Conservation (phyloP, 2,329 filamentous ascomycete genomes). For the Neophaeococcomyces aloes region DNA sequence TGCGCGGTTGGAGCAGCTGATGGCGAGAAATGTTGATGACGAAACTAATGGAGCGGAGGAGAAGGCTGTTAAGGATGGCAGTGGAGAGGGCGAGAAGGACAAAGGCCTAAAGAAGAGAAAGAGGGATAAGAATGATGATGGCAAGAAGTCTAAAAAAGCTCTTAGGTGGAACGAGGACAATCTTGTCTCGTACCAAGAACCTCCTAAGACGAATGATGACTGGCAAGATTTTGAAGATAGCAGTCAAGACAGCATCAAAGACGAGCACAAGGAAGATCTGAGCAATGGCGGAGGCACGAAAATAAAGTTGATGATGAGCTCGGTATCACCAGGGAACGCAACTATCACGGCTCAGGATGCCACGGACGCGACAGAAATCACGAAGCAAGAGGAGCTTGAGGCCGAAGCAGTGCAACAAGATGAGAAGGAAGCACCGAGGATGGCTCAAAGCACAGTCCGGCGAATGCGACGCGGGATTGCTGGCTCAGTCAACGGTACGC, state of each 20-base stretch:
- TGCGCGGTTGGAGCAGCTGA: slow-evolving; percentile 15
- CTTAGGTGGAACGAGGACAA: slow-evolving; percentile 9
- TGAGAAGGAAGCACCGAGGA: not conserved
- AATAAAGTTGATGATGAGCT: slow-evolving; percentile 2
- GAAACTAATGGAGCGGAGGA: not conserved
- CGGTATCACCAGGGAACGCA: too few species aligned
- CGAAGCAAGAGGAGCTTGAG: not conserved
- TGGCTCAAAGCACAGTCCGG: slow-evolving; percentile 10
- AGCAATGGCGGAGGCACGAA: not conserved
- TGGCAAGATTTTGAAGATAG: slow-evolving; percentile 7
- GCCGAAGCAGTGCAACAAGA: not conserved
- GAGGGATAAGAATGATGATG: not conserved
- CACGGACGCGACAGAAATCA: not conserved
- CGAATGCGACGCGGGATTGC: slow-evolving; percentile 15
- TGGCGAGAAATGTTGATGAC: slow-evolving; percentile 13
- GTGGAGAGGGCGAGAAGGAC: slow-evolving; percentile 5
- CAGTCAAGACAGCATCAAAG: not conserved
- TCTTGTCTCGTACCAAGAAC: slow-evolving; percentile 4
- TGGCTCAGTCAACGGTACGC: slow-evolving; percentile 11
- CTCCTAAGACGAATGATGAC: not conserved
- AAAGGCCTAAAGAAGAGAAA: slow-evolving; percentile 3
- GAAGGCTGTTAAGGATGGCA: not conserved
- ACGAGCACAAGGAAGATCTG: not conserved
- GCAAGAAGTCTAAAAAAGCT: slow-evolving; percentile 2
- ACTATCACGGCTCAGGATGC: not conserved